Base-by-base conservation (phyloP, 192 early-diverging fungal species). In the Podila clonocystis region DNA sequence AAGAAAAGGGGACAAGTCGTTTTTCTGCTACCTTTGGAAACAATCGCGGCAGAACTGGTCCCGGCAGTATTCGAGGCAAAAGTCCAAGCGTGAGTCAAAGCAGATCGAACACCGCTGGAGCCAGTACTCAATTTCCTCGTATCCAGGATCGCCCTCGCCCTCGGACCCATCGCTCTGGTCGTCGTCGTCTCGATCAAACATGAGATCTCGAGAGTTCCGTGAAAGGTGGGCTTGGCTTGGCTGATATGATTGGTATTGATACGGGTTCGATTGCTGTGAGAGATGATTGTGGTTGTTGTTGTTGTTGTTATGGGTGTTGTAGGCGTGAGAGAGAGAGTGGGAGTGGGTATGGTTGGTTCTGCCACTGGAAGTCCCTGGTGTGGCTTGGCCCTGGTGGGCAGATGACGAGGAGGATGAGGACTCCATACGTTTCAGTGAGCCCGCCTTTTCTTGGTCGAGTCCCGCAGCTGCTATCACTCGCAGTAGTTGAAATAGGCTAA, bases 11-110 rank as follows among this genome's bases (percentile, higher is more conserved):
- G 24, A 55, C 13, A 2, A 3, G 13, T 45, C 3, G 52, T 12
- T 24, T 52, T 52, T 55, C n/a, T 52, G 24, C 68, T 73, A 87
- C 86, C 84, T 79, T 67, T 84, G 78, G 62, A 88, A 88, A 65
- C 88, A 89, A 26, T 86, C 87, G 36, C 76, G 62, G 55, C 88
- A 89, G 66, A 86, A 89, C 68, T 89, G 88, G 60, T 89, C 88
- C 49, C 85, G 65, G 63, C 88, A 89, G 50, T 71, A 68, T 8
- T 89, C 88, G 26, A 89, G 82, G 48, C 88, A 89, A 24, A 89
- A 83, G 67, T 89, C 88, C 38, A 89, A 60, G 7, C 72, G 80
- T 29, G 85, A 75, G 73, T 89, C 87, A 82, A 89, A 89, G 70
- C 88, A 89, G 63, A 89, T 89, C 30, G 87, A 88, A 33, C 88